Evolutionary conservation across 169 alveolate genomes (phyloP).

Genomic region (Cryptosporidium xiaoi): DNA sequence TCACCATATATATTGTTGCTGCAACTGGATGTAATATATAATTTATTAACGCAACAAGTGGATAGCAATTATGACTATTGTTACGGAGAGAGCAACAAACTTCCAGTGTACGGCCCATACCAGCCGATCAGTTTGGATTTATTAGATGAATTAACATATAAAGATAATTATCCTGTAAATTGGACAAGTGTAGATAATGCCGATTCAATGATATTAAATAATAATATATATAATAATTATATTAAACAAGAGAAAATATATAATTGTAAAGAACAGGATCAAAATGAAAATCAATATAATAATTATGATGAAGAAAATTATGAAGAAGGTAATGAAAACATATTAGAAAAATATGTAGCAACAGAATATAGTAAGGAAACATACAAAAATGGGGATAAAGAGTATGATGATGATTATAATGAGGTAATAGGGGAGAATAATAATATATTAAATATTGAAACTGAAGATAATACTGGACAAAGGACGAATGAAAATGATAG

Average conservation of each 20-base stretch:
- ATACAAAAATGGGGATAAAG: conserved; percentile 1
- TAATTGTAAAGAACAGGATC: background rate
- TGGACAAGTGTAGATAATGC: conserved; percentile 3
- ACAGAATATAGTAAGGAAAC: background rate
- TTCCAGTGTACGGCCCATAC: conserved; percentile 62
- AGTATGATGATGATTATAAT: conserved; percentile 7
- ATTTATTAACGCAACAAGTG: conserved; percentile 45
- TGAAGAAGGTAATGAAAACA: background rate
- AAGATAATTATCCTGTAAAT: conserved; percentile 56
- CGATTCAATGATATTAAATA: background rate
- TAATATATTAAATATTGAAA: background rate
- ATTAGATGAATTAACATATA: conserved; percentile 54
- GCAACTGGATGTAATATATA: conserved; percentile 49
- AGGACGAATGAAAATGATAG: background rate
- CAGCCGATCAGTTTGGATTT: conserved; percentile 64
- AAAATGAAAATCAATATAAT: background rate
- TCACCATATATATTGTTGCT: conserved; percentile 64
- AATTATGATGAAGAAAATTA: background rate
- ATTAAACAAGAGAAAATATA: background rate
- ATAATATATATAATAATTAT: background rate
- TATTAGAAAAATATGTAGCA: background rate
- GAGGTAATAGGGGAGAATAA: background rate
- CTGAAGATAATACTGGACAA: background rate
- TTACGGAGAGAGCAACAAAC: background rate
- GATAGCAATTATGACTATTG: conserved; percentile 45